Conservation (phyloP, 345 rosid genomes). For the Trapa bicornis region DNA sequence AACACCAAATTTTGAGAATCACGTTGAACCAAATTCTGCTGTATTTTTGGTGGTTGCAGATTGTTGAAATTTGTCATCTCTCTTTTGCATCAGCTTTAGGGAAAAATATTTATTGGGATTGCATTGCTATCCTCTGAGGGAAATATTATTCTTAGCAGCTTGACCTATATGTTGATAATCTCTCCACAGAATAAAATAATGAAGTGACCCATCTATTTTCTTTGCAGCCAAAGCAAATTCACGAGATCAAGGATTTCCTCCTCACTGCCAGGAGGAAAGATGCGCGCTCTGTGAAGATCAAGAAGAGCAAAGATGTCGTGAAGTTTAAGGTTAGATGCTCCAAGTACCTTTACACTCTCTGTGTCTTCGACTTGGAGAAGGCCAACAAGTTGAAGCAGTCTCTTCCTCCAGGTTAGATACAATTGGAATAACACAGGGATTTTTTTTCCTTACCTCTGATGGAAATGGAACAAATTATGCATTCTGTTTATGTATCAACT, state of each 20-base stretch:
- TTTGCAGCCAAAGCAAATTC: constrained; percentile 80
- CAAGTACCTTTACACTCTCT: constrained; percentile 76
- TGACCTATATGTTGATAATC: background rate
- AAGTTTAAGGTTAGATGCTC: constrained; percentile 97
- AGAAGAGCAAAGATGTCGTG: constrained; percentile 65
- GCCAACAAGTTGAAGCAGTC: constrained; percentile 95
- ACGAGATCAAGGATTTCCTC: constrained; percentile 93
- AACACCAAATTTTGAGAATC: background rate
- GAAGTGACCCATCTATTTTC: background rate
- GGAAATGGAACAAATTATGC: background rate
- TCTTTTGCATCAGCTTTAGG: too few relatives aligned
- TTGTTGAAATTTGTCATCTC: background rate
- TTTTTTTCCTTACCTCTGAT: background rate
- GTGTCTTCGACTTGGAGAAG: constrained; percentile 82
- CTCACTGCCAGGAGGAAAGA: constrained; percentile 93
- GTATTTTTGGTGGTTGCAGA: background rate
- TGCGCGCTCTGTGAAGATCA: constrained; percentile 79
- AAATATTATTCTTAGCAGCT: background rate
- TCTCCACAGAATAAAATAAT: background rate
- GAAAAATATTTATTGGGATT: too few relatives aligned
- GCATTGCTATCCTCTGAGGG: background rate
- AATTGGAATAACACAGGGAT: background rate
- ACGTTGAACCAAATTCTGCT: background rate
- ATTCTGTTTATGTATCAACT: background rate
- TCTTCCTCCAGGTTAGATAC: constrained; percentile 70